Evolutionary conservation across 306 rosid genomes (phyloP), one percentile per base, ranked within the genome.

Genomic region (Trifolium subterraneum): DNA sequence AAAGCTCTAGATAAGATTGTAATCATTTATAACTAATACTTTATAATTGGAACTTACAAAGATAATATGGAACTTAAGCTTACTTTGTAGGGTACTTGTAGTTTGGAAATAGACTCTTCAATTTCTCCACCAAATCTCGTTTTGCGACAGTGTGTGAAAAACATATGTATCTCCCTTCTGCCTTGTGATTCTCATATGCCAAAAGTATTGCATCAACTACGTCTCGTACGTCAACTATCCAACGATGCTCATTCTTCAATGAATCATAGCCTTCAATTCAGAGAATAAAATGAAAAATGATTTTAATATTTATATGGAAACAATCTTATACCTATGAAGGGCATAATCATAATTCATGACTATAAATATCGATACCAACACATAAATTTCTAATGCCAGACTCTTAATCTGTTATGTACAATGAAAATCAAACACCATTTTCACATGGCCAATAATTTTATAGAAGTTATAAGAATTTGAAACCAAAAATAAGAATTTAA

Each of bases 111-210:
- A 73, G 14, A 23, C 47, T 73, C 86, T 68, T 89, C 44, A 93
- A 80, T 78, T 80, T 80, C 15, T 87, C 92, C 71, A 80, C 80
- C 82, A 91, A 27, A 64, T 83, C 88, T 78, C 69, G 51, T 4
- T 63, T 18, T 71, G 51, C 72, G 69, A 81, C 38, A 6, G 19
- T 0, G 44, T 87, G 84, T 27, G 93, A 72, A 12, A 66, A 19
- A 63, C 96, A 89, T 54, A 88, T 60, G 83, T 87, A 88, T 81
- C 98, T 84, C 76, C 93, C 94, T 68, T 91, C 85, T 41, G 89
- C 91, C 81, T 82, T 88, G 0, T 18, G 81, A 85, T 88, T 91
- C 88, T 89, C 97, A 42, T 88, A 89, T 3, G 70, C 85, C 81
- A 89, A 45, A 45, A 91, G 45, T 44, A 91, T 41, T 51, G 89